A percentile compares a stretch with the other conserved stretches of the same genome.
These are phyloP conservation scores for Crataegus laevigata DNA, from an alignment of 306 rosid species.

Conservation along the genomic window DNA sequence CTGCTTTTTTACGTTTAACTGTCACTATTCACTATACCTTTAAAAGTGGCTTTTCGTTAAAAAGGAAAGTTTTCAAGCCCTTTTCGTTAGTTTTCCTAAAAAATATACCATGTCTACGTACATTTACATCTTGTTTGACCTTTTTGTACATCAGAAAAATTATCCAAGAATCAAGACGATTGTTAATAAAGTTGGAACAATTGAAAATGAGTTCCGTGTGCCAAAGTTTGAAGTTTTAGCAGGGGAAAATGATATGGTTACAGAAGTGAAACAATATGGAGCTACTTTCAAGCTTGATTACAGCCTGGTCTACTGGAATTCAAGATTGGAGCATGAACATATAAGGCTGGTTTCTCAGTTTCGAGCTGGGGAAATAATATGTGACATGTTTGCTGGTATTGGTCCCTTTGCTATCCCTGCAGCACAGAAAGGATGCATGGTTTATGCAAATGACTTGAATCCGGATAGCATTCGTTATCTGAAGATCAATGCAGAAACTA, in stretches of 20 bases:
- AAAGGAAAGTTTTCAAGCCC: too few species aligned
- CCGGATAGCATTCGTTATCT: constrained; percentile 73
- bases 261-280: constrained; percentile 95
- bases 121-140: not conserved
- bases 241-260: constrained; percentile 65
- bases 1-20: too few species aligned
- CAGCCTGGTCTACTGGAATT: constrained; percentile 92
- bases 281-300: constrained; percentile 88
- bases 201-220: constrained; percentile 83
- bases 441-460: constrained; percentile 91
- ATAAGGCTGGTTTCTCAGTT: constrained; percentile 75
- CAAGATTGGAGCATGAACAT: constrained; percentile 97
- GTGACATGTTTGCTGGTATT: constrained; percentile 98
- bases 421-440: constrained; percentile 82
- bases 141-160: constrained; percentile 60
- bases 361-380: constrained; percentile 61
- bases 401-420: constrained; percentile 98
- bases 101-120: not conserved
- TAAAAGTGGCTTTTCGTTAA: too few species aligned
- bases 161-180: constrained; percentile 86
- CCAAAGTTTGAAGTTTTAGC: constrained; percentile 84
- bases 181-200: constrained; percentile 88
- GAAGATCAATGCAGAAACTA: constrained; percentile 71
- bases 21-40: too few species aligned
- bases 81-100: too few species aligned